A percentile compares a stretch with the other conserved stretches of the same genome.
Conservation (phyloP, 2,329 filamentous ascomycete species). For the Colletotrichum sublineola region DNA sequence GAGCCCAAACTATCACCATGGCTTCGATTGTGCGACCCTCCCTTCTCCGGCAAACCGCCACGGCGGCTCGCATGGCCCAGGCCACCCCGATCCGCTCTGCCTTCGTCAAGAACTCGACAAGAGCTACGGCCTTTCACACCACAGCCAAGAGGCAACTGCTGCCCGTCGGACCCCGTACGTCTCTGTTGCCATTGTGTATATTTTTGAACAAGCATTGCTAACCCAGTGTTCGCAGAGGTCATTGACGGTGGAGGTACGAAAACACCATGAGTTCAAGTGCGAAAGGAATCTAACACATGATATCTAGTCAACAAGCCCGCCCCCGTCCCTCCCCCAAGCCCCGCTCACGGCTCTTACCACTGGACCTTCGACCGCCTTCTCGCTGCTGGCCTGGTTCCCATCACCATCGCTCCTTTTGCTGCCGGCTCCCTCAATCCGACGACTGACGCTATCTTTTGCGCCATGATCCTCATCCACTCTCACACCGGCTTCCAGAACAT, state of each 20-base stretch:
- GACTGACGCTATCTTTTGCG: slow-evolving; percentile 87
- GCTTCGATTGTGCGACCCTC: slow-evolving; percentile 68
- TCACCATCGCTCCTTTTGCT: slow-evolving; percentile 92
- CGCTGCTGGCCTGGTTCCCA: slow-evolving; percentile 83
- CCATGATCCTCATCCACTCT: slow-evolving; percentile 87
- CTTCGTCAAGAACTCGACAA: slow-evolving; percentile 54
- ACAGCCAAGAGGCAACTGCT: slow-evolving; percentile 81
- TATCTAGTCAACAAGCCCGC: slow-evolving; percentile 86
- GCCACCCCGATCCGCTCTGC: slow-evolving; percentile 48
- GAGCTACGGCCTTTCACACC: slow-evolving; percentile 88
- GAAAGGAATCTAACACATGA: slow-evolving; percentile 42
- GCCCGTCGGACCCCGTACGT: slow-evolving; percentile 87
- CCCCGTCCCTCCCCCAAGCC: slow-evolving; percentile 77
- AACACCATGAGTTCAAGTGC: slow-evolving; percentile 14
- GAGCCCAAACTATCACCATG: slow-evolving; percentile 55
- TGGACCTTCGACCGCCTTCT: slow-evolving; percentile 96
- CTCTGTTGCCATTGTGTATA: neutral
- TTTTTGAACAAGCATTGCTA: slow-evolving; percentile 53
- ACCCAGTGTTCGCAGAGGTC: slow-evolving; percentile 68
- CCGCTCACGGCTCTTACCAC: slow-evolving; percentile 95
- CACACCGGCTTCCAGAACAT: slow-evolving; percentile 95
- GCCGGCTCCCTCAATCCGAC: slow-evolving; percentile 91
- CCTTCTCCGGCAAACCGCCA: slow-evolving; percentile 66
- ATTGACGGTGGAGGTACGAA: slow-evolving; percentile 80
- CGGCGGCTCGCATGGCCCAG: slow-evolving; percentile 55